Evolutionary conservation across 2,329 filamentous ascomycete genomes (phyloP).

Genomic region (Pyrenochaeta sp.): DNA sequence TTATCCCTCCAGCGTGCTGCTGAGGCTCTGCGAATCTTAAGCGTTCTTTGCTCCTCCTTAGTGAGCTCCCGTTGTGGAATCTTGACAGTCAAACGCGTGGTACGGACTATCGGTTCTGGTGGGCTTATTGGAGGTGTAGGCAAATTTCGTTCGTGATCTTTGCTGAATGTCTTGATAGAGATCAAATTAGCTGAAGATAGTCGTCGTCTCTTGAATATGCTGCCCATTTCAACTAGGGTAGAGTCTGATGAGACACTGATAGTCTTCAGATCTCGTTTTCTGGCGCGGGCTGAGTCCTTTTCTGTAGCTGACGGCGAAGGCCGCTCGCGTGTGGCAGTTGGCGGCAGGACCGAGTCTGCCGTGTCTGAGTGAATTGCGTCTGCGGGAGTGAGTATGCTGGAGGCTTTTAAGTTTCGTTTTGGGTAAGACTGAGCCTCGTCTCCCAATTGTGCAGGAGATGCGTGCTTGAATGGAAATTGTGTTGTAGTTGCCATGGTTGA

Average conservation of each 20-base stretch:
- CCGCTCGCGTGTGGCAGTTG: constrained; percentile 12
- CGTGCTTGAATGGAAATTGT: background rate
- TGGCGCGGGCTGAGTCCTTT: background rate
- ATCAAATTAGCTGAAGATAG: background rate
- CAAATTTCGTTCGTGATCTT: background rate
- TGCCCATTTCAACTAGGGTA: background rate
- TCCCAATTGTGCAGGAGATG: background rate
- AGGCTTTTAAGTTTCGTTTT: background rate
- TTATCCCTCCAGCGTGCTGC: constrained; percentile 29
- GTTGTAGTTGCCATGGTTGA: background rate
- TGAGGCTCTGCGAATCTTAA: constrained; percentile 21
- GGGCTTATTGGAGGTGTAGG: constrained; percentile 20
- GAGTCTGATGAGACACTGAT: background rate
- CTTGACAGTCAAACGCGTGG: constrained; percentile 21
- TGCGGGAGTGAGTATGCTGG: background rate
- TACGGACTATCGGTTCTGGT: background rate
- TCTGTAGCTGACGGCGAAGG: background rate
- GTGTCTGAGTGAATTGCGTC: background rate
- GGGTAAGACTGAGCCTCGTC: background rate
- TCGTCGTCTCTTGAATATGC: background rate
- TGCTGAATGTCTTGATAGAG: background rate
- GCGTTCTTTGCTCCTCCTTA: constrained; percentile 13
- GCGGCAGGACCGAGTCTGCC: background rate
- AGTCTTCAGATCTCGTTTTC: background rate
- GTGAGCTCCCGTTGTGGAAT: constrained; percentile 17